Evolutionary conservation across 345 rosid species (phyloP), one percentile per base, ranked within the genome.

Genomic region (Arabis alpina): DNA sequence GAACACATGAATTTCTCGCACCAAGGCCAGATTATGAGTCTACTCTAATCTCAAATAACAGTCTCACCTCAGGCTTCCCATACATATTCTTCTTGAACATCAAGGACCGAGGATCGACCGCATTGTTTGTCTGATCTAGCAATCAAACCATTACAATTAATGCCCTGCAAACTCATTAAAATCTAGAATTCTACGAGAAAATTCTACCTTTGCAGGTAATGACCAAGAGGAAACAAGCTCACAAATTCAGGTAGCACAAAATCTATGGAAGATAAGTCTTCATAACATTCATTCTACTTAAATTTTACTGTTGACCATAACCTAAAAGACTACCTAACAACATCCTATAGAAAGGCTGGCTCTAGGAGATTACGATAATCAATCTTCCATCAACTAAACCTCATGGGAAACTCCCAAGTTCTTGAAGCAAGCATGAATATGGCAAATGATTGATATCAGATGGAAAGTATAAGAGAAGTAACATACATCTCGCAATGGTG

Each of bases 41-140:
- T 15, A 45, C 27, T 44, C 44, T 47, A 75, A 30, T 36, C 45
- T 40, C 23, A 69, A 12, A 61, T 50, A 34, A 54, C n/a, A 27
- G 65, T 70, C 81, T 77, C 25, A 94, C 99, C 97, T 94, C 93
- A 66, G 99, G 99, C 75, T 94, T 94, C 73, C 99, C 99, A 74
- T 88, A 81, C 60, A 71, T 64, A 59, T 88, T 94, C 83, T 82
- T 92, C 77, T 73, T 77, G 76, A 94, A 94, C 80, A 80, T 80
- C 81, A 94, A 79, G 65, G 85, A 79, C 36, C 79, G 65, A 45
- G 98, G 93, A 85, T 86, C 65, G 4, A 68, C 76, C 27, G 54
- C 80, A 74, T 68, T 62, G 63, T 83, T 79, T 66, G 70, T 73
- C 80, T 80, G 94, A 81, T 88, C 94, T 86, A 84, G 69, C 75